phyloP scores from a whole-genome alignment of 768 basidiomycete species.

The Boletus coccyginus region DNA sequence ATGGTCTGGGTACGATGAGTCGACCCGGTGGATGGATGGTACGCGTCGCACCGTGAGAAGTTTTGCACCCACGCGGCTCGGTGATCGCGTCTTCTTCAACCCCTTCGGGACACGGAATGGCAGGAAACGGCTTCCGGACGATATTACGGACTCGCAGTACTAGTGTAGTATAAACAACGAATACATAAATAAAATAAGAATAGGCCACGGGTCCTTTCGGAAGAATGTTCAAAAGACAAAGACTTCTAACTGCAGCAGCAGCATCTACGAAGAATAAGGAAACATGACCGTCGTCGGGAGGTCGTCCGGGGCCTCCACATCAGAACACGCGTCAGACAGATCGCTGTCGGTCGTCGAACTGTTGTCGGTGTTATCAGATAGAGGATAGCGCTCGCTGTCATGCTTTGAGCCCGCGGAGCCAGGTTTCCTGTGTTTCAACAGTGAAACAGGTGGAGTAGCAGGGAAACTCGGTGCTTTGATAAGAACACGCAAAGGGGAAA shows the following conservation, averaged over 20 bases:
- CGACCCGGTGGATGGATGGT: neutral
- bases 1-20: conserved; percentile 19
- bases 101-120: neutral
- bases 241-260: conserved; percentile 9
- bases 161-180: conserved; percentile 5
- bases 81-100: too few species aligned
- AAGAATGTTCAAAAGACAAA: conserved; percentile 5
- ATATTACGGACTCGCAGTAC: neutral
- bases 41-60: conserved; percentile 27
- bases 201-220: conserved; percentile 17
- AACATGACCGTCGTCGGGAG: conserved; percentile 18
- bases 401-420: conserved; percentile 16
- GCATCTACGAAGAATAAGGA: conserved; percentile 17
- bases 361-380: conserved; percentile 23
- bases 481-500: conserved; percentile 3
- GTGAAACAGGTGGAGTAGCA: conserved; percentile 22
- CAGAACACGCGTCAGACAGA: conserved; percentile 25
- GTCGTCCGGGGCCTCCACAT: conserved; percentile 23
- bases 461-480: conserved; percentile 16
- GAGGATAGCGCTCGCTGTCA: conserved; percentile 19
- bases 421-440: conserved; percentile 19
- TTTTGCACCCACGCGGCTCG: neutral
- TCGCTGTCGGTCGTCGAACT: conserved; percentile 19
- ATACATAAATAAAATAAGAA: conserved; percentile 35
- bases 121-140: neutral